Evolutionary conservation across 192 early-diverging fungal genomes (phyloP), one percentile per base, ranked within the genome.

Genomic region (Helicostylum pulchrum): DNA sequence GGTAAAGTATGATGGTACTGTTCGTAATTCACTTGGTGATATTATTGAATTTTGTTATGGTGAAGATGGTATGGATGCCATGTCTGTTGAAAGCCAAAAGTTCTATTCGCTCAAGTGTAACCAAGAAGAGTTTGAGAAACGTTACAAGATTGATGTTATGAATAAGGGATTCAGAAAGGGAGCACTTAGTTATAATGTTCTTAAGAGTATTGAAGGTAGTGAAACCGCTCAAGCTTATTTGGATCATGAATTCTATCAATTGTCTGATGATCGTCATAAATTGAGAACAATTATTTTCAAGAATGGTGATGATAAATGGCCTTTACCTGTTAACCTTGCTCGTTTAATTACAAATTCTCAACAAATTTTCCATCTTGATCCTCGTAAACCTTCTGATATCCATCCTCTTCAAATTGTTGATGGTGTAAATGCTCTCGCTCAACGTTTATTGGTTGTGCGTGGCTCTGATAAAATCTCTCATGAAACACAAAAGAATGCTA

Each of bases 1-100:
- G 49, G 96, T 98, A 0, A 88, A 94, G 70, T 99, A 99, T 77
- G 97, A 99, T 76, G 88, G 95, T 72, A 95, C 96, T 5, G 97
- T 99, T 43, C 90, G 97, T 48, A 95, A 99, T 67, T 70, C 82
- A 34, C 96, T 98, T 75, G 97, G 97, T 5, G 92, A 91, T 19
- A 84, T 99, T 11, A 72, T 99, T 8, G 95, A 99, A 81, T 99
- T 99, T 88, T 91, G 90, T 61, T 99, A 99, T 70, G 97, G 97
- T 65, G 96, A 99, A 82, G 97, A 99, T 62, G 89, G 91, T 9
- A 78, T 99, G 11, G 97, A 99, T 78, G 92, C 98, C 66, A 86
- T 89, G 66, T 97, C 97, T 75, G 88, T 92, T 63, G 95, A 93
- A 73, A 88, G 93, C 51, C 82, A 59, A 15, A 59, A 59, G 20